These are phyloP conservation scores for Lactarius sanguifluus DNA, from an alignment of 768 basidiomycete species.

Conservation along the genomic window DNA sequence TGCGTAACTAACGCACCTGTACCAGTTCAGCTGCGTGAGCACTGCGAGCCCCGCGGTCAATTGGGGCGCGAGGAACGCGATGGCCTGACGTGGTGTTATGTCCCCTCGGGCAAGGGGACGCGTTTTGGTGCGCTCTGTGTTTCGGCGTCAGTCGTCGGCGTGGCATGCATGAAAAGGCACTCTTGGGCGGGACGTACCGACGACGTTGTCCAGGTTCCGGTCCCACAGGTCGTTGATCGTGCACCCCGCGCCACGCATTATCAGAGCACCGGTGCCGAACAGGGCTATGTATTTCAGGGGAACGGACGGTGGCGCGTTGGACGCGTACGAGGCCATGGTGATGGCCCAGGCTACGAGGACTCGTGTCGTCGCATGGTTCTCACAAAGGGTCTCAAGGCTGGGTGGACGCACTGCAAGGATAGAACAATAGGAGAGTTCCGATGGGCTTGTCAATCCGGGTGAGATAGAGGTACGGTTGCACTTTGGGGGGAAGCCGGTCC, in stretches of 20 bases:
- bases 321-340: conserved; percentile 89
- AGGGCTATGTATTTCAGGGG: conserved; percentile 76
- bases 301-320: conserved; percentile 59
- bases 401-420: conserved; percentile 80
- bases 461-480: conserved; percentile 80
- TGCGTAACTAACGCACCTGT: conserved; percentile 62
- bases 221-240: conserved; percentile 99
- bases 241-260: conserved; percentile 98
- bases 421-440: conserved; percentile 86
- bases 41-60: conserved; percentile 81
- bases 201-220: conserved; percentile 82
- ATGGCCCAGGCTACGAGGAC: conserved; percentile 88
- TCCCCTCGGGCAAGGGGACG: conserved; percentile 86
- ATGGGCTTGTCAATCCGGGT: conserved; percentile 96
- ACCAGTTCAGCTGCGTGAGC: conserved; percentile 89
- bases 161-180: background rate
- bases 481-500: conserved; percentile 55
- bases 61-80: conserved; percentile 80
- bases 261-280: conserved; percentile 85
- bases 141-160: background rate
- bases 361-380: background rate
- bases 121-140: conserved; percentile 76
- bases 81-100: conserved; percentile 69
- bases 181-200: conserved; percentile 55
- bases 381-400: background rate